A percentile compares a stretch with the other conserved stretches of the same genome.
Conservation (phyloP, 2,329 filamentous ascomycete species). For the Blumeria graminis region DNA sequence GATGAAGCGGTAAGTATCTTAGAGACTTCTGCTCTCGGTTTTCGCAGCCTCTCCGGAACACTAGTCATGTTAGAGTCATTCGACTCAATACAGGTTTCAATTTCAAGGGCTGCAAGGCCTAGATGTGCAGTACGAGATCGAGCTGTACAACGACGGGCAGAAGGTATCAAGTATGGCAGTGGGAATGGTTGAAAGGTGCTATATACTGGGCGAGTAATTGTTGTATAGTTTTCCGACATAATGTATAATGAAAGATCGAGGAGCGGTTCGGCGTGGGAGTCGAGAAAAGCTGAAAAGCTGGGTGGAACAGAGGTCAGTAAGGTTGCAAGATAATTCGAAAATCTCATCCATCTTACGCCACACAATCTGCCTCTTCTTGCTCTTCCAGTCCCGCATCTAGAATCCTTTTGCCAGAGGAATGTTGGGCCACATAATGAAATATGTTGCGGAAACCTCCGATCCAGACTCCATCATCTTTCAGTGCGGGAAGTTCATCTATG, state of each 20-base stretch:
- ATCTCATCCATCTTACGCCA: constrained; percentile 18
- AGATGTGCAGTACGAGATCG: constrained; percentile 44
- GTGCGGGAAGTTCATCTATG: constrained; percentile 29
- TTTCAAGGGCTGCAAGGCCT: constrained; percentile 35
- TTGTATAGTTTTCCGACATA: constrained; percentile 67
- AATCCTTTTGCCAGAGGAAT: constrained; percentile 23
- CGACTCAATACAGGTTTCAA: constrained; percentile 6
- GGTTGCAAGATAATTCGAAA: no score
- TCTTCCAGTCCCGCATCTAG: constrained; percentile 21
- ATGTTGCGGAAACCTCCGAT: constrained; percentile 29
- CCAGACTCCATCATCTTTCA: constrained; percentile 28
- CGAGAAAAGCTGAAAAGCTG: constrained; percentile 42
- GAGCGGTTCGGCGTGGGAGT: constrained; percentile 50
- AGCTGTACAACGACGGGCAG: constrained; percentile 44
- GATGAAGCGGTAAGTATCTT: constrained; percentile 37
- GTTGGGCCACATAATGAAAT: constrained; percentile 21
- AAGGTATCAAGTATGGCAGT: constrained; percentile 66
- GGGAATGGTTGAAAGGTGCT: constrained; percentile 63
- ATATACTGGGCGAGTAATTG: constrained; percentile 56
- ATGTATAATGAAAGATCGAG: constrained; percentile 76
- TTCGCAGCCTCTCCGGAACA: constrained; percentile 14
- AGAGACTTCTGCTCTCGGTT: constrained; percentile 23
- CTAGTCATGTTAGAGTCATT: constrained; percentile 12
- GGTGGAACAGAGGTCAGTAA: constrained; percentile 2
- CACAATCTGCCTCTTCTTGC: constrained; percentile 22